Evolutionary conservation across 805 yeast species (phyloP).

Genomic region (Metschnikowia continentalis): DNA sequence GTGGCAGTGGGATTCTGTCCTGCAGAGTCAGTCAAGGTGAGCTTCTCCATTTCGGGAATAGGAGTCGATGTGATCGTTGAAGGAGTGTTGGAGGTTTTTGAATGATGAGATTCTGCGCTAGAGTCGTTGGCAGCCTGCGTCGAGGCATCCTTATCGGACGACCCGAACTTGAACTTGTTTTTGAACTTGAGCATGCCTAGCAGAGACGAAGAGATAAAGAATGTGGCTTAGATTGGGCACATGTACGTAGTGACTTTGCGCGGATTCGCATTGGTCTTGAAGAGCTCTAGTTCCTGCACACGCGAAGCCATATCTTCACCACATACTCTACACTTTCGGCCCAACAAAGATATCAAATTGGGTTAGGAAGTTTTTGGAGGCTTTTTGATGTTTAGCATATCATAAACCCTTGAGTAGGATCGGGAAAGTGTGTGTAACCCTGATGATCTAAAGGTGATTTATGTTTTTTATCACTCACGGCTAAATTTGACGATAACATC

Average conservation of each 20-base stretch:
- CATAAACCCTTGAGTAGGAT: too few relatives aligned
- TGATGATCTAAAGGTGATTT: too few relatives aligned
- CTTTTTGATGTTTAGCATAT: too few relatives aligned
- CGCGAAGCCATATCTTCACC: too few relatives aligned
- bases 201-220: neutral
- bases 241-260: neutral
- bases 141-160: conserved; percentile 15
- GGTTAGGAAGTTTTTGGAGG: neutral
- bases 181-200: conserved; percentile 27
- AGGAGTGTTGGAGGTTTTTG: neutral
- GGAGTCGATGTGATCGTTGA: neutral
- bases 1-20: conserved; percentile 1
- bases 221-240: neutral
- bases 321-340: neutral
- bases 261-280: conserved; percentile 1
- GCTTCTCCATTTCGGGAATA: conserved; percentile 2
- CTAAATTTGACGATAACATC: too few relatives aligned
- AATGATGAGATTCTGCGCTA: neutral
- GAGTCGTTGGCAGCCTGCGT: neutral
- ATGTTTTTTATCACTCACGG: too few relatives aligned
- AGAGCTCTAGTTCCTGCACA: neutral
- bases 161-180: conserved; percentile 27
- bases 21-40: neutral
- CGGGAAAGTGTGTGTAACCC: too few relatives aligned
- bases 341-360: neutral